Base-by-base conservation (phyloP, 148 eudicot genomes). In the Chenopodium berlandieri region DNA sequence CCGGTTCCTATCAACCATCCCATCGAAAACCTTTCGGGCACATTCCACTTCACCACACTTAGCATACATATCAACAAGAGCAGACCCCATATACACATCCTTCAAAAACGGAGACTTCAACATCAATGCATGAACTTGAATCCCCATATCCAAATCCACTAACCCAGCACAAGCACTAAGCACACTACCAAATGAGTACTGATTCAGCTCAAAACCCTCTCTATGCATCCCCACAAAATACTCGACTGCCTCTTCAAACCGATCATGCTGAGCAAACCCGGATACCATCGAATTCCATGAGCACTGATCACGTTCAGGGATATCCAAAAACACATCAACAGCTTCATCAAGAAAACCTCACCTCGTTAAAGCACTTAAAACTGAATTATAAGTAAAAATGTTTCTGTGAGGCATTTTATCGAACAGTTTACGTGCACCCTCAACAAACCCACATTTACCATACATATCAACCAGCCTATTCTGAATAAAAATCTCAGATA, bases 221-320 rank as follows among this genome's bases (percentile, higher is more conserved):
- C 37, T 75, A 68, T 90, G 90, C 98, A 94, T 94, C 86, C 83
- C 83, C 68, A 85, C 89, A 68, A 92, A 86, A 79, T 73, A 92
- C 80, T 88, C 88, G 23, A 90, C 58, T 9, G 98, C 86, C 79
- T 85, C 91, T 12, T 76, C 87, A 75, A 89, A 92, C 44, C 85
- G 81, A 76, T 86, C 92, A 76, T 81, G 84, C 80, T 89, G 97
- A 25, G 97, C 93, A 86, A 91, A 92, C 69, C 94, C 92, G 14
- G 98, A 88, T 10, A 94, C 89, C 89, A 94, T 89, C 13, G 91
- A 85, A 76, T 94, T 94, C 98, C 98, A 92, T 62, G 98, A 91
- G 84, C 98, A 94, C 79, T 92, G 97, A 83, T 94, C 98, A 77
- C 91, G 91, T 63, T 87, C 90, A 67, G 90, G 88, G 80, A 89